Evolutionary conservation across 805 yeast species (phyloP).

Genomic region (Ogataea nakhonphanomensis): DNA sequence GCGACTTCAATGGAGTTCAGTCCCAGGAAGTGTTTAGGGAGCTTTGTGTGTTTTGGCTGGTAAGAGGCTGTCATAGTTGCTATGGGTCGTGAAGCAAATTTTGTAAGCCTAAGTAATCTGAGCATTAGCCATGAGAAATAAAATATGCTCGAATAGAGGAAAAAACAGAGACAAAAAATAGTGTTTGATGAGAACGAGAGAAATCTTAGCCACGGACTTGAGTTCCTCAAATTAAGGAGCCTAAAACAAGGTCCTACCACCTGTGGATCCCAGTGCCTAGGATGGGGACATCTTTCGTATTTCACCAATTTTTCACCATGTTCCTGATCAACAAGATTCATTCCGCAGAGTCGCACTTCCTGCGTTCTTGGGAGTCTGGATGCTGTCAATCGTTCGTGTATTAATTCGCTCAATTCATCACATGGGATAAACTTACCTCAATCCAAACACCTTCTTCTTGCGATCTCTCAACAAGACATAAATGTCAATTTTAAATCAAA

Average conservation of each 20-base stretch:
- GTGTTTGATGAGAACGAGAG: too few species aligned
- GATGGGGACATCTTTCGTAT: too few species aligned
- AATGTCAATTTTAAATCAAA: constrained; percentile 10
- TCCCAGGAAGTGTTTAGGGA: constrained; percentile 80
- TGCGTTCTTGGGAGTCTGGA: too few species aligned
- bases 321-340: too few species aligned
- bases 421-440: constrained; percentile 4
- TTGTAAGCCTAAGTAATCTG: constrained; percentile 9
- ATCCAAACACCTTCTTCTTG: constrained; percentile 11
- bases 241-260: too few species aligned
- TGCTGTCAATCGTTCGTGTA: too few species aligned
- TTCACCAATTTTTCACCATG: too few species aligned
- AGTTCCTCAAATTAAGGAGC: too few species aligned
- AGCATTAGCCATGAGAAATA: constrained; percentile 12
- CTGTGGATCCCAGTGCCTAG: too few species aligned
- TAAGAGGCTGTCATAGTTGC: constrained; percentile 19
- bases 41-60: constrained; percentile 27
- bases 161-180: not conserved
- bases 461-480: constrained; percentile 10
- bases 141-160: not conserved
- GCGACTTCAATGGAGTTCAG: constrained; percentile 73
- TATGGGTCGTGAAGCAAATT: constrained; percentile 5
- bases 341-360: too few species aligned
- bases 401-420: not conserved
- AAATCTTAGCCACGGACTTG: too few species aligned